phyloP scores from a whole-genome alignment of 2,329 filamentous ascomycete species.

The Penicillium thymicola region DNA sequence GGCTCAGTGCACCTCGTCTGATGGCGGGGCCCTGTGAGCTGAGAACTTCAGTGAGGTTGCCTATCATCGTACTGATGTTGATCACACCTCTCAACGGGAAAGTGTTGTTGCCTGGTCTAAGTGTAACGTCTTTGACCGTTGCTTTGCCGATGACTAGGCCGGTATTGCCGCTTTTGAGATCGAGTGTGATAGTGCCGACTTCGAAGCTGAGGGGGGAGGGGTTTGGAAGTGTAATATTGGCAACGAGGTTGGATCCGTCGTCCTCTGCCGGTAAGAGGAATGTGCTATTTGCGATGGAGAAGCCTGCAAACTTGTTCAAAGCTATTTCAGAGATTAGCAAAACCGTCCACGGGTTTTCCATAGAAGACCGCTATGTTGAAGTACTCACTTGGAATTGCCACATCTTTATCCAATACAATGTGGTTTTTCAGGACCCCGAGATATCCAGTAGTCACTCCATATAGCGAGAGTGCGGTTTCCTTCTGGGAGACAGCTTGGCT shows the following conservation, averaged over 20 bases:
- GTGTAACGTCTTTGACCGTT: slow-evolving; percentile 14
- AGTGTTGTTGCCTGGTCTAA: slow-evolving; percentile 22
- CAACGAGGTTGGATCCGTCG: slow-evolving; percentile 23
- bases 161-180: slow-evolving; percentile 18
- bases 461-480: slow-evolving; percentile 12
- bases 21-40: slow-evolving; percentile 15
- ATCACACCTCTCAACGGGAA: slow-evolving; percentile 18
- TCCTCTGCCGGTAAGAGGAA: slow-evolving; percentile 18
- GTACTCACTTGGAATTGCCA: slow-evolving; percentile 14
- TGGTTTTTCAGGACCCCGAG: slow-evolving; percentile 21
- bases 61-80: slow-evolving; percentile 13
- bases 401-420: slow-evolving; percentile 18
- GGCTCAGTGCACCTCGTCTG: slow-evolving; percentile 9
- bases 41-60: slow-evolving; percentile 15
- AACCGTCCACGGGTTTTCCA: background rate
- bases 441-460: slow-evolving; percentile 16
- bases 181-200: slow-evolving; percentile 20
- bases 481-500: slow-evolving; percentile 15
- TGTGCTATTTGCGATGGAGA: slow-evolving; percentile 18
- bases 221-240: slow-evolving; percentile 22
- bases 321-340: slow-evolving; percentile 9
- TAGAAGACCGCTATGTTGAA: background rate
- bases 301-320: slow-evolving; percentile 20
- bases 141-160: slow-evolving; percentile 18
- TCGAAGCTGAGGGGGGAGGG: slow-evolving; percentile 20